These are phyloP conservation scores for Colletotrichum phormii DNA, from an alignment of 2,329 filamentous ascomycete species.

Conservation along the genomic window DNA sequence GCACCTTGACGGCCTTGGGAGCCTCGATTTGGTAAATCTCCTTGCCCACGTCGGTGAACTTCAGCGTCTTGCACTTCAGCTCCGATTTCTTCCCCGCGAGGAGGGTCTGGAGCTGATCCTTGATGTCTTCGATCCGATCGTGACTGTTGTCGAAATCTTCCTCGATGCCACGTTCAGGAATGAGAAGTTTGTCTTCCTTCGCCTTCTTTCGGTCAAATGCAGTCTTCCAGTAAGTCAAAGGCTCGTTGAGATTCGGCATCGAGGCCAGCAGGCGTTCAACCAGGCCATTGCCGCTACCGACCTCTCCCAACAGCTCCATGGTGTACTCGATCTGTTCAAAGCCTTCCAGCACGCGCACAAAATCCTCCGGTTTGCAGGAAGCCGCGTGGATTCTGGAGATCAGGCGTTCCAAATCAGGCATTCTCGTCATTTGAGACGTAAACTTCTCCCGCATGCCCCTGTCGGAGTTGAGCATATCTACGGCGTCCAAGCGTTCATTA, in stretches of 20 bases:
- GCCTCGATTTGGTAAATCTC: slow-evolving; percentile 97
- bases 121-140: slow-evolving; percentile 79
- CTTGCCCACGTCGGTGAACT: slow-evolving; percentile 89
- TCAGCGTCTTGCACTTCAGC: slow-evolving; percentile 78
- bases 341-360: slow-evolving; percentile 91
- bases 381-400: slow-evolving; percentile 96
- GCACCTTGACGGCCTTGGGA: slow-evolving; percentile 86
- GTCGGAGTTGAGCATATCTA: slow-evolving; percentile 91
- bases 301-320: slow-evolving; percentile 80
- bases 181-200: slow-evolving; percentile 81
- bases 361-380: slow-evolving; percentile 90
- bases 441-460: slow-evolving; percentile 86
- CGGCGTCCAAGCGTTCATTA: slow-evolving; percentile 92
- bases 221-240: slow-evolving; percentile 86
- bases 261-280: slow-evolving; percentile 84
- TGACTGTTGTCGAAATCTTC: slow-evolving; percentile 91
- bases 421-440: slow-evolving; percentile 85
- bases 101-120: slow-evolving; percentile 77
- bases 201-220: slow-evolving; percentile 89
- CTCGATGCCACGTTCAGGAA: slow-evolving; percentile 89
- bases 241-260: slow-evolving; percentile 85
- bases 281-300: slow-evolving; percentile 82
- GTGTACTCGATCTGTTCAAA: slow-evolving; percentile 99
- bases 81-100: slow-evolving; percentile 78
- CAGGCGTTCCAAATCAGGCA: slow-evolving; percentile 93